Evolutionary conservation across 495 filamentous ascomycete genomes (phyloP).

Genomic region (Neurospora sp.): DNA sequence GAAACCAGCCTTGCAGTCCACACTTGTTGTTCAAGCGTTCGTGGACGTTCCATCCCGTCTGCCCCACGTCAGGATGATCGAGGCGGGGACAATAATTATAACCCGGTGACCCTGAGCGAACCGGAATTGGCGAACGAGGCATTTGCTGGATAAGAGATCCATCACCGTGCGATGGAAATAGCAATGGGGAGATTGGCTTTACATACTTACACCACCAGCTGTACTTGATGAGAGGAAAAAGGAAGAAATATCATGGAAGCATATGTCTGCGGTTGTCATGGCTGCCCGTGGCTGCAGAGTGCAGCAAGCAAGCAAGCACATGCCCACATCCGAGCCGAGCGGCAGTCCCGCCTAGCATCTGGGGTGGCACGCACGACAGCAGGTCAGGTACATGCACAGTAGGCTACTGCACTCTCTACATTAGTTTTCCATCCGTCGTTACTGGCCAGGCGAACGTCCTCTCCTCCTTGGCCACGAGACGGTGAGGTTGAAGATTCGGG

Average conservation of each 20-base stretch:
- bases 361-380: neutral
- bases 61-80: conserved; percentile 3
- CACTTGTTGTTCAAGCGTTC: neutral
- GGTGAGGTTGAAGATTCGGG: neutral
- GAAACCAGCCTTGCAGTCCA: conserved; percentile 3
- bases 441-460: neutral
- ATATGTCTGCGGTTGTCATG: neutral
- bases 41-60: neutral
- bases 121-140: neutral
- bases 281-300: neutral
- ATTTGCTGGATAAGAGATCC: neutral
- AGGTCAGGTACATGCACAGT: neutral
- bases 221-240: neutral
- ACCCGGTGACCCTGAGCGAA: neutral
- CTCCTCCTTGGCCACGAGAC: neutral
- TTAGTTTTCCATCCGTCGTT: neutral
- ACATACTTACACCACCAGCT: neutral
- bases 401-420: neutral
- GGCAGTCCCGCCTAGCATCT: neutral
- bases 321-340: neutral
- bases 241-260: neutral
- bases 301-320: neutral
- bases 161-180: neutral
- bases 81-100: neutral
- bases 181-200: neutral